These are phyloP conservation scores for Trifolium fragiferum DNA, from an alignment of 306 rosid species.

Conservation along the genomic window DNA sequence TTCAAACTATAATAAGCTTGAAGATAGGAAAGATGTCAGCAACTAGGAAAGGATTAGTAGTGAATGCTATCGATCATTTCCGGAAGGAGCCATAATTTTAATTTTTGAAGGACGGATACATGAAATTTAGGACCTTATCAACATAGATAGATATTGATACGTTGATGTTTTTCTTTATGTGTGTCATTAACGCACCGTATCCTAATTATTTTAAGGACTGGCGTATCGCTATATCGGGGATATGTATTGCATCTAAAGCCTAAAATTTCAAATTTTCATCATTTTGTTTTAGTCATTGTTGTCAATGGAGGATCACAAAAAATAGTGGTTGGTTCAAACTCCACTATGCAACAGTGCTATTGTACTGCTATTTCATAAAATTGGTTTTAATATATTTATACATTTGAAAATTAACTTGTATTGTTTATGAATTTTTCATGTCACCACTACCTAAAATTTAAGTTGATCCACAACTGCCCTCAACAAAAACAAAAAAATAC, in stretches of 20 bases:
- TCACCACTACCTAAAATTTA: neutral
- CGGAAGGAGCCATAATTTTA: neutral
- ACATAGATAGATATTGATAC: too few relatives aligned
- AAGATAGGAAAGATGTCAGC: neutral
- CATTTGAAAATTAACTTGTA: conserved; percentile 1
- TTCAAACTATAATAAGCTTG: neutral
- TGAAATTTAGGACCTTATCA: neutral
- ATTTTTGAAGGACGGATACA: too few relatives aligned
- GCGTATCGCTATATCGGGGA: too few relatives aligned
- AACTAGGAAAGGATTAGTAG: neutral
- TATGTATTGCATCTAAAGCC: too few relatives aligned
- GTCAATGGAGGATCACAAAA: too few relatives aligned
- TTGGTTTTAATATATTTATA: neutral
- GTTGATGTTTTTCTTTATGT: too few relatives aligned
- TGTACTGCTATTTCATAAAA: neutral
- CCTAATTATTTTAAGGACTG: too few relatives aligned
- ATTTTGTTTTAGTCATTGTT: neutral
- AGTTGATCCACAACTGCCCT: neutral
- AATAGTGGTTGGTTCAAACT: too few relatives aligned
- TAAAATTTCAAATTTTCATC: neutral
- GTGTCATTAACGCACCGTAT: too few relatives aligned
- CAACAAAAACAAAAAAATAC: neutral
- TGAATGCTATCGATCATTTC: neutral
- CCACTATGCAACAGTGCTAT: neutral
- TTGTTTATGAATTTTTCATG: neutral